phyloP scores from a whole-genome alignment of 2,329 filamentous ascomycete species.

The Fusarium sp. region DNA sequence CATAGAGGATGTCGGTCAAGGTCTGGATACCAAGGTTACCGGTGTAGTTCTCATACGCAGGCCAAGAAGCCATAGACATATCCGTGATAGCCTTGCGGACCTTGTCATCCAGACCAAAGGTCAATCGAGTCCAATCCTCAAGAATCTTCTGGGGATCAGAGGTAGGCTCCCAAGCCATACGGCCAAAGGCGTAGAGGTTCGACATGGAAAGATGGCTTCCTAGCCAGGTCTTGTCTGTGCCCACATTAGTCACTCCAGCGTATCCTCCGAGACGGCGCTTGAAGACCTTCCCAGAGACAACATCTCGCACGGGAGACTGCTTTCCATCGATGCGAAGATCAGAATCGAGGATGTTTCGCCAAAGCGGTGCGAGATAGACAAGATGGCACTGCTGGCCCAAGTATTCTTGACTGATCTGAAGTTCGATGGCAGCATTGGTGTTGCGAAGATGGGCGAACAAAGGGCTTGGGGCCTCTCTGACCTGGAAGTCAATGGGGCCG shows the following conservation, averaged over 20 bases:
- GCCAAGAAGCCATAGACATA: conserved; percentile 78
- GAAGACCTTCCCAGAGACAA: conserved; percentile 71
- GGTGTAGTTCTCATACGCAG: conserved; percentile 77
- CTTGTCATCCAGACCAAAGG: conserved; percentile 67
- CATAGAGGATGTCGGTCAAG: conserved; percentile 75
- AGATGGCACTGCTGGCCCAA: conserved; percentile 77
- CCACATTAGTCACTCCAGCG: conserved; percentile 76
- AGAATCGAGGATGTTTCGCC: conserved; percentile 76
- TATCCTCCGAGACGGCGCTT: conserved; percentile 69
- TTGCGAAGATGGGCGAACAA: conserved; percentile 67
- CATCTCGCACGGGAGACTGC: conserved; percentile 68
- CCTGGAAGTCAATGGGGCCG: conserved; percentile 80
- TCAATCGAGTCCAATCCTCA: conserved; percentile 75
- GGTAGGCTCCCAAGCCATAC: conserved; percentile 73
- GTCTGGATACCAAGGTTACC: conserved; percentile 79
- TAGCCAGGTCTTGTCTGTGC: conserved; percentile 74
- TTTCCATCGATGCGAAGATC: conserved; percentile 72
- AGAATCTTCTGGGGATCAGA: conserved; percentile 60
- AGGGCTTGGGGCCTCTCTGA: conserved; percentile 75
- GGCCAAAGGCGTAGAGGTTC: conserved; percentile 78
- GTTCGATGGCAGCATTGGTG: conserved; percentile 68
- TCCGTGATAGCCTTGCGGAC: conserved; percentile 71
- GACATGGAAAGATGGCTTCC: conserved; percentile 78
- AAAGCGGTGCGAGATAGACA: conserved; percentile 75
- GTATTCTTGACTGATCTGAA: conserved; percentile 77